Evolutionary conservation across 345 rosid species (phyloP).

Genomic region (Euphorbia pulcherrima): DNA sequence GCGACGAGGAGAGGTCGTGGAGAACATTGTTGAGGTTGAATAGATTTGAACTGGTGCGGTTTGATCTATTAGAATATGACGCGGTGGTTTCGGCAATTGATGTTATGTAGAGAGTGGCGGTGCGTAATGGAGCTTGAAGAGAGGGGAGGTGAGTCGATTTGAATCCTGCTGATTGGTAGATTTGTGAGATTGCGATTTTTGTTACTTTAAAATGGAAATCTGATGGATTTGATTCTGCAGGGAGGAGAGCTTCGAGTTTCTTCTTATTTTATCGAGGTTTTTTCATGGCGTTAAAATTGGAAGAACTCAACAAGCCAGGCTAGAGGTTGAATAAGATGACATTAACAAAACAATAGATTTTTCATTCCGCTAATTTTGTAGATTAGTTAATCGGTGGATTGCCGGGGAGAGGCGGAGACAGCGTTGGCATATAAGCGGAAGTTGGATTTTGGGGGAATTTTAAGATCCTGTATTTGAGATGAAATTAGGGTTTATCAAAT

Average conservation of each 20-base stretch:
- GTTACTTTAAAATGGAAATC: constrained; percentile 38
- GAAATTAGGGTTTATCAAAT: too few species aligned
- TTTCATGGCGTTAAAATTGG: constrained; percentile 2
- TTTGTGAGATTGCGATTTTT: constrained; percentile 52
- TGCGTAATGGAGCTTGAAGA: constrained; percentile 41
- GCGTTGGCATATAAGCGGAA: too few species aligned
- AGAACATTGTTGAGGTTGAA: constrained; percentile 47
- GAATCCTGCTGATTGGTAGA: constrained; percentile 53
- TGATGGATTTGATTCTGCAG: not conserved
- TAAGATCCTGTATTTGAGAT: too few species aligned
- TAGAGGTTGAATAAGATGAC: not conserved
- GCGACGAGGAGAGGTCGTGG: constrained; percentile 32
- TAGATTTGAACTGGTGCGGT: constrained; percentile 49
- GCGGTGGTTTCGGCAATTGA: constrained; percentile 37
- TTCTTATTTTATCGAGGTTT: not conserved
- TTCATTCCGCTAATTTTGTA: too few species aligned
- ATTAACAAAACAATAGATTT: too few species aligned
- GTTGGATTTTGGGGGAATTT: too few species aligned
- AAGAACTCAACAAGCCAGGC: not conserved
- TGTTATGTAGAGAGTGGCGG: constrained; percentile 39
- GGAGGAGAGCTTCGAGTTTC: not conserved
- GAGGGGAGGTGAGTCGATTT: constrained; percentile 38
- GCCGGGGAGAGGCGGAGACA: too few species aligned
- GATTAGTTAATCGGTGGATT: too few species aligned
- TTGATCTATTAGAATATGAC: constrained; percentile 36